These are phyloP conservation scores for Ligustrum vulgare DNA, from an alignment of 257 asterid genomes.

Conservation along the genomic window DNA sequence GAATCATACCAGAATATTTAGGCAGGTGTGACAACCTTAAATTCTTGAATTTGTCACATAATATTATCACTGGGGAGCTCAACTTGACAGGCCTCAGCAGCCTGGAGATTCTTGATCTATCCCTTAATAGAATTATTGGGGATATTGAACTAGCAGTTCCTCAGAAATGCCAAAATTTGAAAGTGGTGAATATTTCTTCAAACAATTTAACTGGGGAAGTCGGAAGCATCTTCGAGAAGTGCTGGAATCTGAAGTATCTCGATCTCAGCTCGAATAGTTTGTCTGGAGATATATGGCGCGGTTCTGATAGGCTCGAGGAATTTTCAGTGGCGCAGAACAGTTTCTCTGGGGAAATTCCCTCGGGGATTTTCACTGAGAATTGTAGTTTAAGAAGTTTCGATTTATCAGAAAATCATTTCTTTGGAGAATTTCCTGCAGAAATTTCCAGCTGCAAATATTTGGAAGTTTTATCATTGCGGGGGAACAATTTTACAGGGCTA, in stretches of 20 bases:
- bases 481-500: constrained; percentile 56
- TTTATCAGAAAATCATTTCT: constrained; percentile 60
- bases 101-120: constrained; percentile 72
- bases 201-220: constrained; percentile 64
- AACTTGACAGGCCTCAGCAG: constrained; percentile 56
- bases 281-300: constrained; percentile 59
- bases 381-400: constrained; percentile 64
- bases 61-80: constrained; percentile 55
- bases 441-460: constrained; percentile 55
- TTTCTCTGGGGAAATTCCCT: constrained; percentile 42
- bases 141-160: constrained; percentile 49
- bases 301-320: constrained; percentile 57
- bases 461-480: constrained; percentile 50
- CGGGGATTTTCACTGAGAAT: constrained; percentile 41
- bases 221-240: constrained; percentile 45
- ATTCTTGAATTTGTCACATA: constrained; percentile 66
- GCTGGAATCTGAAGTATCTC: constrained; percentile 57
- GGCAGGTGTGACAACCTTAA: constrained; percentile 57
- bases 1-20: constrained; percentile 53
- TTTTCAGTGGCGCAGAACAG: constrained; percentile 55
- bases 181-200: constrained; percentile 58
- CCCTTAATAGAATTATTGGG: constrained; percentile 55
- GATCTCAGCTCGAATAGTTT: constrained; percentile 66
- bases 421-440: constrained; percentile 56
- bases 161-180: constrained; percentile 41